Percentiles rank a stretch among this genome's conserved stretches.
Conservation (phyloP, 2,329 filamentous ascomycete species). For the Colletotrichum higginsianum region DNA sequence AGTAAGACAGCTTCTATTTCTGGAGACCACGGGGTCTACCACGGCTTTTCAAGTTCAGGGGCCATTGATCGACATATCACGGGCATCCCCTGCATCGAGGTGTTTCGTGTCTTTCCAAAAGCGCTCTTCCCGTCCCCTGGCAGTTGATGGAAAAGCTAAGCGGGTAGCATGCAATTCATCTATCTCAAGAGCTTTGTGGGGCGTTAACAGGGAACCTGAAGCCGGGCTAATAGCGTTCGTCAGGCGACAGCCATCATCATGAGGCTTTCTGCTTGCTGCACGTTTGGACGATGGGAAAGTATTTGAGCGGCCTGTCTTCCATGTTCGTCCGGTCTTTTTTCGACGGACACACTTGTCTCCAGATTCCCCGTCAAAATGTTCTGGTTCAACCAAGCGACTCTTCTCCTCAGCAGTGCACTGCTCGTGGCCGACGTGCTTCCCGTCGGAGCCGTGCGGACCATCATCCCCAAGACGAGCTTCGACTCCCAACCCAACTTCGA, state of each 20-base stretch:
- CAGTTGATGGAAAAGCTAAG: slow-evolving; percentile 1
- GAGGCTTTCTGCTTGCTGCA: slow-evolving; percentile 6
- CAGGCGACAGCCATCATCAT: slow-evolving; percentile 12
- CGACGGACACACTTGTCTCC: neutral
- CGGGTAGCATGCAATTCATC: slow-evolving; percentile 13
- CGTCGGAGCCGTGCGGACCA: slow-evolving; percentile 17
- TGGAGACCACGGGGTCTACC: neutral
- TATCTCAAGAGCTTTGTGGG: slow-evolving; percentile 22
- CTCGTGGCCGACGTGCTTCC: slow-evolving; percentile 35
- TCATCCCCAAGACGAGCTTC: slow-evolving; percentile 40
- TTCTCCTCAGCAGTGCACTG: slow-evolving; percentile 29
- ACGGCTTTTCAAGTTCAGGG: neutral
- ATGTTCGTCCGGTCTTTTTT: neutral
- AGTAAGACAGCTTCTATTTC: no score
- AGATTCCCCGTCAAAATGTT: slow-evolving; percentile 5
- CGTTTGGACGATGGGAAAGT: neutral
- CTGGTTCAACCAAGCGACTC: slow-evolving; percentile 26
- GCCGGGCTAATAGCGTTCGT: slow-evolving; percentile 1
- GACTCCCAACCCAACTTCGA: slow-evolving; percentile 51
- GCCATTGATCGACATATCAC: neutral
- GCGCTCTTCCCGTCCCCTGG: slow-evolving; percentile 6
- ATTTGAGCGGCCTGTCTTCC: slow-evolving; percentile 15
- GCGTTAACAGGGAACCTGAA: neutral
- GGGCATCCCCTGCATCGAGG: slow-evolving; percentile 18
- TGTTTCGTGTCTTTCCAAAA: slow-evolving; percentile 30